phyloP scores from a whole-genome alignment of 2,329 filamentous ascomycete species.

The Xylariaceae sp. region DNA sequence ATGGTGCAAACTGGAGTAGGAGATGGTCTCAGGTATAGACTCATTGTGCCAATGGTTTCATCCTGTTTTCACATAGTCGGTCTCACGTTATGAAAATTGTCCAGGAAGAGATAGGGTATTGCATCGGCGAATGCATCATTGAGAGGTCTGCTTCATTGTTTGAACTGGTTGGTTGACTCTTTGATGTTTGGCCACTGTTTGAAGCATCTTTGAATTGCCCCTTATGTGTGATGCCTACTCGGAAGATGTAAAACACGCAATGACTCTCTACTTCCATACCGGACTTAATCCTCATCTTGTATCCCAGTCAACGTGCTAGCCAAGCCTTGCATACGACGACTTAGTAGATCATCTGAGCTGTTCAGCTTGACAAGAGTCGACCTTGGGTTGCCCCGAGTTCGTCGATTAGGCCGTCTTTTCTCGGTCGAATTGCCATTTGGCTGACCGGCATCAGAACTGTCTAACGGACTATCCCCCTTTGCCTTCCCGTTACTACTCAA shows the following conservation, averaged over 20 bases:
- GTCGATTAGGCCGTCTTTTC: slow-evolving; percentile 26
- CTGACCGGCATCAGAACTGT: neutral
- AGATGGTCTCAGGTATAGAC: too few relatives aligned
- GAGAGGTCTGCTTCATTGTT: too few relatives aligned
- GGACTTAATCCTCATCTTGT: slow-evolving; percentile 33
- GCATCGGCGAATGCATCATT: too few relatives aligned
- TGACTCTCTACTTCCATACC: neutral
- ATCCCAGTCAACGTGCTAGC: slow-evolving; percentile 49
- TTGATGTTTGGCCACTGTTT: neutral
- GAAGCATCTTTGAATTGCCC: neutral
- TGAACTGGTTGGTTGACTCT: too few relatives aligned
- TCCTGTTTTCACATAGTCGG: too few relatives aligned
- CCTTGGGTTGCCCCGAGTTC: slow-evolving; percentile 30
- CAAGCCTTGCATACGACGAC: slow-evolving; percentile 54
- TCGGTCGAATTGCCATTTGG: slow-evolving; percentile 17
- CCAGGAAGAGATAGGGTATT: too few relatives aligned
- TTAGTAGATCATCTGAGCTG: slow-evolving; percentile 54
- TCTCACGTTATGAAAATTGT: too few relatives aligned
- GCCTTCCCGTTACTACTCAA: slow-evolving; percentile 22
- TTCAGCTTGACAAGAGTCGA: slow-evolving; percentile 49
- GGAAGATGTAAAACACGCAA: neutral
- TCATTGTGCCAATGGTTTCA: too few relatives aligned
- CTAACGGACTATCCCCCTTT: slow-evolving; percentile 2
- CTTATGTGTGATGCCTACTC: neutral
- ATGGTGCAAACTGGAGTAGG: too few relatives aligned